Conservation (phyloP, 495 filamentous ascomycete species). For the Paragyromitra xinjiangensis region DNA sequence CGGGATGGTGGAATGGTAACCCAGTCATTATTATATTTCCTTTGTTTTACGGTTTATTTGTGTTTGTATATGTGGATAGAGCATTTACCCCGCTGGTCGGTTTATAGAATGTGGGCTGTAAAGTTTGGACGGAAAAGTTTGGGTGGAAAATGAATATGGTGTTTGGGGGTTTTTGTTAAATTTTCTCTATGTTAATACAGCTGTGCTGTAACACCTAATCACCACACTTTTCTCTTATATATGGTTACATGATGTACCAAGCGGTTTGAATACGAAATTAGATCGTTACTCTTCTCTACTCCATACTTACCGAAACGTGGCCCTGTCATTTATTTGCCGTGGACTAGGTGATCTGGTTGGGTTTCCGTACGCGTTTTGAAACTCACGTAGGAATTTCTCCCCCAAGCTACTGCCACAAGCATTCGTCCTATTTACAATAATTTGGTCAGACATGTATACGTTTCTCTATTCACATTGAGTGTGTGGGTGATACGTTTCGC, state of each 20-base stretch:
- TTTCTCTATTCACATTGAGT: too few relatives aligned
- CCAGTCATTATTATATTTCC: conserved; percentile 14
- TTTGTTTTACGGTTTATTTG: conserved; percentile 24
- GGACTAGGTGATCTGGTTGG: too few relatives aligned
- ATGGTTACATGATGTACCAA: conserved; percentile 9
- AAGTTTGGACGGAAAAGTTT: too few relatives aligned
- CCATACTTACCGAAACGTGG: background rate
- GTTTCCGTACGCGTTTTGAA: too few relatives aligned
- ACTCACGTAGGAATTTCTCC: too few relatives aligned
- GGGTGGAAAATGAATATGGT: conserved; percentile 1
- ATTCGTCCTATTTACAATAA: too few relatives aligned
- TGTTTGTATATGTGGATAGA: conserved; percentile 10
- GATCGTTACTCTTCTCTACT: conserved; percentile 8
- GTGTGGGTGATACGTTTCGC: background rate
- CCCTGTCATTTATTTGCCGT: too few relatives aligned
- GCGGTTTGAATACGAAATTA: background rate
- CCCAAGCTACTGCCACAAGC: too few relatives aligned
- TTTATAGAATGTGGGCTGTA: too few relatives aligned
- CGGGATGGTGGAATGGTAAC: conserved; percentile 44
- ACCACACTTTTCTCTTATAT: conserved; percentile 6
- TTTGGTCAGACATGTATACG: too few relatives aligned
- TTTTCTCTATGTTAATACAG: conserved; percentile 17
- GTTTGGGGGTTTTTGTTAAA: conserved; percentile 19
- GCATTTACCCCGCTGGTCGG: conserved; percentile 23
- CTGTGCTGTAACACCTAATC: conserved; percentile 12